phyloP scores from a whole-genome alignment of 148 eudicot species.

The Vaccinium darrowii region DNA sequence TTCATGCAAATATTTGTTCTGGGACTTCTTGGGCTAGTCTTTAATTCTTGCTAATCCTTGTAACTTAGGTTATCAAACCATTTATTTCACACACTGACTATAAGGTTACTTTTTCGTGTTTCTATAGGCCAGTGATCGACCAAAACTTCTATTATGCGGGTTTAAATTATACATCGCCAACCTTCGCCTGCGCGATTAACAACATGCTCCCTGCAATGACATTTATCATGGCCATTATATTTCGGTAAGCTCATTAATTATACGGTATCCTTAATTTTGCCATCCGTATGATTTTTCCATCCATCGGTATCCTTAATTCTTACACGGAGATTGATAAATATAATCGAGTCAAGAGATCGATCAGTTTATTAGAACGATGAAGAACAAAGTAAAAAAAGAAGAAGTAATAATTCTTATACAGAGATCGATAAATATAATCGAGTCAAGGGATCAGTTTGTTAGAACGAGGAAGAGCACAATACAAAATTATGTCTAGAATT shows the following conservation, averaged over 20 bases:
- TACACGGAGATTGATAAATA: too few relatives aligned
- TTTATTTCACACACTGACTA: not conserved
- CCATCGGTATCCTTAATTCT: too few relatives aligned
- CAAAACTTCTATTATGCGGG: conserved; percentile 95
- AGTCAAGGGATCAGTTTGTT: too few relatives aligned
- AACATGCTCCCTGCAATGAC: conserved; percentile 99
- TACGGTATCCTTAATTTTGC: not conserved
- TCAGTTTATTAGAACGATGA: too few relatives aligned
- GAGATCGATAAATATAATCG: too few relatives aligned
- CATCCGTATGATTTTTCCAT: not conserved
- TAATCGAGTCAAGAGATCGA: too few relatives aligned
- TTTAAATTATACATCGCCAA: conserved; percentile 84
- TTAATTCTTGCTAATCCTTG: not conserved
- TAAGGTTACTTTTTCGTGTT: not conserved
- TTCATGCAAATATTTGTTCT: conserved; percentile 71
- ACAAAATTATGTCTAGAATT: too few relatives aligned
- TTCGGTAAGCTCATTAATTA: conserved; percentile 41
- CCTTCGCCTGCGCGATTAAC: conserved; percentile 94
- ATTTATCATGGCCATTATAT: conserved; percentile 84
- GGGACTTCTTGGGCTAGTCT: conserved; percentile 82
- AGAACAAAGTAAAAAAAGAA: too few relatives aligned
- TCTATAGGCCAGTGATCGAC: conserved; percentile 78
- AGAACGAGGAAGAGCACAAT: too few relatives aligned
- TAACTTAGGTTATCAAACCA: not conserved
- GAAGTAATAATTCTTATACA: too few relatives aligned